Conservation (phyloP, 75 land plant genomes). For the Sequoia sempervirens region DNA sequence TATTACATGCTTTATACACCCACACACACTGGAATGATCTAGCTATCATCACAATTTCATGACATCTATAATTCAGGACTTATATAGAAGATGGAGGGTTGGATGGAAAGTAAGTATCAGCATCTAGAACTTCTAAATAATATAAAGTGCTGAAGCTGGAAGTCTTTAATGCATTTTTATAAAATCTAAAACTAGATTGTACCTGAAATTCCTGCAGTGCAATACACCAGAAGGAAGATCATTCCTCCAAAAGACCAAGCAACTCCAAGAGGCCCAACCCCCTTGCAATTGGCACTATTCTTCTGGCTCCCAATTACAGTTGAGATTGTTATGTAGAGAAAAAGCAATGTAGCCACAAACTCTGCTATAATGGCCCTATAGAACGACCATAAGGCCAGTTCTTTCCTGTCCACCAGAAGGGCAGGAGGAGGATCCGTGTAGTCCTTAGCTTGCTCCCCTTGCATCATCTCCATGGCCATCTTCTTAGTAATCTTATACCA, state of each 20-base stretch:
- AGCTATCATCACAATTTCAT: too few relatives aligned
- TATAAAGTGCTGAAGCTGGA: too few relatives aligned
- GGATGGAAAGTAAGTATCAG: too few relatives aligned
- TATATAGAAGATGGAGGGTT: too few relatives aligned
- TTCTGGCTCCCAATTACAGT: slow-evolving; percentile 39
- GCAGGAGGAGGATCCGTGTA: slow-evolving; percentile 54
- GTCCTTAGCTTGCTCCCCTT: slow-evolving; percentile 19
- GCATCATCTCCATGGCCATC: slow-evolving; percentile 10
- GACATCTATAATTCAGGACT: too few relatives aligned
- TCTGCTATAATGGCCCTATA: slow-evolving; percentile 55
- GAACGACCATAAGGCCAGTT: slow-evolving; percentile 47
- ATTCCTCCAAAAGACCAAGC: slow-evolving; percentile 62
- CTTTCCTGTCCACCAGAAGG: slow-evolving; percentile 28
- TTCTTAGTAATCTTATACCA: background rate
- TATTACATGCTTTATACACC: too few relatives aligned
- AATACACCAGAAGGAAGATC: slow-evolving; percentile 57
- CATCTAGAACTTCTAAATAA: too few relatives aligned
- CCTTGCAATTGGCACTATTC: slow-evolving; percentile 20
- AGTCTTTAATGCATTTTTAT: too few relatives aligned
- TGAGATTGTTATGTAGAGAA: slow-evolving; percentile 48
- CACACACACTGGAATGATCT: too few relatives aligned
- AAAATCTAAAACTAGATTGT: background rate
- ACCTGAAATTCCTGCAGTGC: slow-evolving; percentile 60
- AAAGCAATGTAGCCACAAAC: slow-evolving; percentile 56
- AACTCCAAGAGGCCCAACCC: slow-evolving; percentile 50